A percentile compares a stretch with the other conserved stretches of the same genome.
phyloP scores from a whole-genome alignment of 2,329 filamentous ascomycete species.

The Fusarium sp. region DNA sequence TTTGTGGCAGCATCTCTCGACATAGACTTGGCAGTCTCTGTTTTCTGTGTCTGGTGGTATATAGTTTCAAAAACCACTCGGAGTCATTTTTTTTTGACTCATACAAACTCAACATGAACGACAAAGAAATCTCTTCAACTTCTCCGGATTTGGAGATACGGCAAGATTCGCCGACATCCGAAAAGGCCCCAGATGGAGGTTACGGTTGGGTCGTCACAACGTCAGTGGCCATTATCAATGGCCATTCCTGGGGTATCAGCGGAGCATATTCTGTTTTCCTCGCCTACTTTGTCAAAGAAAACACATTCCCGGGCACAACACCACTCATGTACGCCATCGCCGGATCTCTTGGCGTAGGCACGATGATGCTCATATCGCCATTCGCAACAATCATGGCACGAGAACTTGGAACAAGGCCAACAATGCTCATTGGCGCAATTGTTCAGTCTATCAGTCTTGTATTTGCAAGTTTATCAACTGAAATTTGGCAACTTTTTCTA shows the following conservation, averaged over 20 bases:
- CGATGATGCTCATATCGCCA: conserved; percentile 55
- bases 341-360: conserved; percentile 66
- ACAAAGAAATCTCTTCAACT: rapidly evolving
- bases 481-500: conserved; percentile 71
- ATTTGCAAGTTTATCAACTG: conserved; percentile 61
- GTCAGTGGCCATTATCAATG: conserved; percentile 49
- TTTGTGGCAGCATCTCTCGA: background rate
- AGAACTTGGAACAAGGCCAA: conserved; percentile 47
- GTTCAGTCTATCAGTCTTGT: conserved; percentile 64
- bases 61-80: background rate
- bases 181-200: conserved; percentile 56
- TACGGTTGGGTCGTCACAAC: conserved; percentile 57
- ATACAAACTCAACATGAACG: background rate
- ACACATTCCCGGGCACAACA: conserved; percentile 62
- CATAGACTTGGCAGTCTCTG: background rate
- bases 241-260: conserved; percentile 55
- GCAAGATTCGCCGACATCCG: background rate
- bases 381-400: conserved; percentile 44
- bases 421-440: conserved; percentile 63
- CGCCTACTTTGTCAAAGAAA: conserved; percentile 63
- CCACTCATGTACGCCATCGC: conserved; percentile 69
- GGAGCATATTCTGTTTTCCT: conserved; percentile 66
- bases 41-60: background rate
- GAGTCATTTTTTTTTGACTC: background rate
- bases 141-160: background rate